Evolutionary conservation across 2,329 filamentous ascomycete species (phyloP), one percentile per base, ranked within the genome.

Genomic region (Pyrenochaeta sp.): DNA sequence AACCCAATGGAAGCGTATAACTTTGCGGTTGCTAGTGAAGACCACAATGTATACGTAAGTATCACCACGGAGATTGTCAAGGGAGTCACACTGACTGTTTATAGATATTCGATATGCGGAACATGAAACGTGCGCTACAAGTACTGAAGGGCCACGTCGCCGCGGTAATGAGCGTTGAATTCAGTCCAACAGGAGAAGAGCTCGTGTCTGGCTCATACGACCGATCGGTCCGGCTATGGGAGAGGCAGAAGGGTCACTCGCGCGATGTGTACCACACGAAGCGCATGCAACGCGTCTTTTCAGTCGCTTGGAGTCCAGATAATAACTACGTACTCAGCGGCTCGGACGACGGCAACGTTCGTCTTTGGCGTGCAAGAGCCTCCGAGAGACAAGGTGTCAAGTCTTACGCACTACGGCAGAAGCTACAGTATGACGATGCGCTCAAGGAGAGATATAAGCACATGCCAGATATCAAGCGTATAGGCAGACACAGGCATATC

Each of bases 1-100:
- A 97, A 97, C 67, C 95, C 95, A 0, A 95, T 97, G 90, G 93
- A 97, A 78, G 91, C 93, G 7, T 96, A 96, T 83, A 97, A 98
- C 80, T 90, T 98, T 72, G 94, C 93, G 15, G 88, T 93, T 30
- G 95, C 92, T 12, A 96, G 91, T 68, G 95, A 99, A 82, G 95
- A 98, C 73, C 94, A 97, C 81, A 96, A 96, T 77, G 85, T 91
- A 65, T 92, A 93, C 73, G 67, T 71, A 65, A 58, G 66, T 59
- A 30, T 5, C 2, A 2, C 9, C 2, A 9, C 4, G 15, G 8
- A 46, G 25, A 22, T 1, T 3, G 15, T 25, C 30, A 1, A 4
- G 36, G 5, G 15, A 30, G 5, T 6, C 10, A 37, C 39, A 27
- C 62, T 69, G 42, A 69, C 43, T 22, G 5, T 30, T 15, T 22